Base-by-base conservation (phyloP, 1,284 basidiomycete genomes). In the Caloboletus inedulis region DNA sequence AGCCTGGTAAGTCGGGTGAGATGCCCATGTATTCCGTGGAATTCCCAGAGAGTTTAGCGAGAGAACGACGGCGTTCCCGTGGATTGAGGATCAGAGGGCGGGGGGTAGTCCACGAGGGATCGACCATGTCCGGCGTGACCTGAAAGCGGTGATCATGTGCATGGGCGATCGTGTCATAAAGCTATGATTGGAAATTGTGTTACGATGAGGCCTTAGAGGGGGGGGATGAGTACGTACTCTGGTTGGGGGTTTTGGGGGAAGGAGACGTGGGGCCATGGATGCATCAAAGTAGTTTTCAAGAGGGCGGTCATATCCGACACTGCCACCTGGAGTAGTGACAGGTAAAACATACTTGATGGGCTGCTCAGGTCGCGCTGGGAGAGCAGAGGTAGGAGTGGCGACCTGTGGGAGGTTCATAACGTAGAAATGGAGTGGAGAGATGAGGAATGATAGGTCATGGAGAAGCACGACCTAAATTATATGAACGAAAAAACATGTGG, bases 151-250 rank as follows among this genome's bases (percentile, higher is more conserved):
- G 36, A 56, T 70, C 66, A 23, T 68, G 57, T 2, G 63, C 53
- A 35, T 44, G 50, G 33, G 66, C 68, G 14, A 70, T 43, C 9
- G 68, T 51, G 12, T 68, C 59, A 43, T 70, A 68, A 31, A 70
- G 60, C 65, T 66, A 33, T 12, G 45, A 46, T 45, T 35, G 40
- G 36, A 27, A 41, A 9, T 19, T 9, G 40, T 21, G 18, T 35
- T 43, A 55, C 6, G 5, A 34, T 34, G 9, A 46, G 37, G 2
- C 9, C 9, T n/a, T n/a, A 0, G 9, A 23, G 13, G 16, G 29
- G 12, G n/a, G 6, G 2, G 12, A 21, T 12, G 27, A 3, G 27
- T 25, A 50, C 68, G 21, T 43, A 67, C 64, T 9, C 46, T 57
- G 4, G 36, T 6, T 21, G 66, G 29, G 10, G 41, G 49, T 1